These are phyloP conservation scores for Ceratocystis huliohia DNA, from an alignment of 2,329 filamentous ascomycete genomes.

Conservation along the genomic window DNA sequence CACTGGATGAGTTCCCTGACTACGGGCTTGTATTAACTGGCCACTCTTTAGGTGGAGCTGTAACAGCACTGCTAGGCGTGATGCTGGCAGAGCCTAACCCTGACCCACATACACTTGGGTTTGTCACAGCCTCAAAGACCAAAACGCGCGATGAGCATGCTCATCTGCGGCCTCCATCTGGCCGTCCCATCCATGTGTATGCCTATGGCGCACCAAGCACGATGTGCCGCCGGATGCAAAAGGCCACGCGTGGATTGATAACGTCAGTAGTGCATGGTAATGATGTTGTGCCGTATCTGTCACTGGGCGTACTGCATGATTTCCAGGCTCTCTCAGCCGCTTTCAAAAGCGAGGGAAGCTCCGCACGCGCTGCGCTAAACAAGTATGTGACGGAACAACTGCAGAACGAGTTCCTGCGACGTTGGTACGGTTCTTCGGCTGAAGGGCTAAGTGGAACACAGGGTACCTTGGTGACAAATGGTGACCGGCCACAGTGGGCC, in stretches of 20 bases:
- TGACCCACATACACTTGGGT: slow-evolving; percentile 36
- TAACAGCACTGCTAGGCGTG: slow-evolving; percentile 56
- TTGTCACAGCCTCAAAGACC: slow-evolving; percentile 46
- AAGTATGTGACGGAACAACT: slow-evolving; percentile 54
- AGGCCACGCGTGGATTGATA: slow-evolving; percentile 59
- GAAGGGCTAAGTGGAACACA: slow-evolving; percentile 23
- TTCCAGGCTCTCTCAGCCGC: slow-evolving; percentile 59
- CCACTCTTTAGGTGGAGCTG: slow-evolving; percentile 56
- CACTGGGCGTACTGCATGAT: slow-evolving; percentile 61
- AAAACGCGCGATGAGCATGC: slow-evolving; percentile 10
- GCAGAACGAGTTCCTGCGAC: slow-evolving; percentile 46
- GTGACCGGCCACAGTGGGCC: slow-evolving; percentile 43
- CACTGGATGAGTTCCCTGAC: slow-evolving; percentile 51
- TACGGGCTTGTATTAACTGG: slow-evolving; percentile 60
- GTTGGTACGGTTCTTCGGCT: slow-evolving; percentile 42
- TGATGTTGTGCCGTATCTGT: slow-evolving; percentile 62
- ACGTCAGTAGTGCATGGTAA: slow-evolving; percentile 62
- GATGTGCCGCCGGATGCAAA: slow-evolving; percentile 56
- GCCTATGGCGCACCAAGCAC: slow-evolving; percentile 64
- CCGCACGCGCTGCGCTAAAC: slow-evolving; percentile 54
- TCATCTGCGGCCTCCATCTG: slow-evolving; percentile 37
- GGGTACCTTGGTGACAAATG: slow-evolving; percentile 40
- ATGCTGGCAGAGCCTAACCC: slow-evolving; percentile 54
- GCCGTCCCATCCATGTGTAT: slow-evolving; percentile 64
- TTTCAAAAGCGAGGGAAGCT: slow-evolving; percentile 58